Conservation (phyloP, 345 rosid species). For the Rhodamnia argentea region DNA sequence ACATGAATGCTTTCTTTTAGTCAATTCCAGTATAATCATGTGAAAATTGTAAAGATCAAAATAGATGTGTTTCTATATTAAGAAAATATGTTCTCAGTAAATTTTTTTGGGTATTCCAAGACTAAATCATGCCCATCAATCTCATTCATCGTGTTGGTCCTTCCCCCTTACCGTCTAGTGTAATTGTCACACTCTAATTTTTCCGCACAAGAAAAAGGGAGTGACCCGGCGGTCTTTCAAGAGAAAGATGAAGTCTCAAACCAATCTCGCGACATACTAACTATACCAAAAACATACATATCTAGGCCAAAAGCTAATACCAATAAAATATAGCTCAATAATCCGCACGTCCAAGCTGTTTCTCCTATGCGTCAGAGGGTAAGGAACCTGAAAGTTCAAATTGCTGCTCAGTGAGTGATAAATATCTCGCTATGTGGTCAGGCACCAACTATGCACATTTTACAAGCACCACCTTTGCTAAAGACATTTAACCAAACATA, state of each 20-base stretch:
- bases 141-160: neutral
- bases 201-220: neutral
- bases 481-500: neutral
- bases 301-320: neutral
- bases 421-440: neutral
- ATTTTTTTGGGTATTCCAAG: neutral
- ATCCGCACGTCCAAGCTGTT: neutral
- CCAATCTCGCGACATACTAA: neutral
- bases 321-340: neutral
- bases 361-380: neutral
- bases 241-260: neutral
- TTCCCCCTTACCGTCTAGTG: neutral
- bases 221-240: neutral
- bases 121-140: neutral
- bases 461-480: neutral
- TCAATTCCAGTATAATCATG: neutral
- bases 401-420: neutral
- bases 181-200: neutral
- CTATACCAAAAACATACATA: neutral
- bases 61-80: neutral
- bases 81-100: neutral
- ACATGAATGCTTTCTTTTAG: neutral
- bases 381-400: neutral
- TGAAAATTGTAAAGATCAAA: neutral
- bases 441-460: neutral